phyloP scores from a whole-genome alignment of 768 basidiomycete genomes.

The Filobasidium wieringae region DNA sequence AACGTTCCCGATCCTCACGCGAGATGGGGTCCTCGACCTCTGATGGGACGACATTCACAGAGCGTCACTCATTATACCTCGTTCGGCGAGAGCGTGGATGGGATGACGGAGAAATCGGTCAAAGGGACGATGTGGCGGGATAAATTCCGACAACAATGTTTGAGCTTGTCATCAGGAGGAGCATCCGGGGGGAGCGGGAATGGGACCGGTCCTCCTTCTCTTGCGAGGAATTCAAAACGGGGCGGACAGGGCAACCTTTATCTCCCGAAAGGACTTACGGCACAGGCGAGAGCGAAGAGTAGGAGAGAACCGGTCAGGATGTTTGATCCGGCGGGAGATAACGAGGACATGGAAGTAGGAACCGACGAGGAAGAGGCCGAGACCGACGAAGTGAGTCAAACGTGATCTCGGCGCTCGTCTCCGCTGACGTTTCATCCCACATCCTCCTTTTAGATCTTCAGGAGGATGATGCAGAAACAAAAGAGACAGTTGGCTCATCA shows the following conservation, averaged over 20 bases:
- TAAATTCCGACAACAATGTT: constrained; percentile 7
- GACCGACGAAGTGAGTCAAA: constrained; percentile 11
- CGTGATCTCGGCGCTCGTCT: background rate
- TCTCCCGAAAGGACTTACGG: no score
- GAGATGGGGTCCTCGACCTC: background rate
- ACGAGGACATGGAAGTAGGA: background rate
- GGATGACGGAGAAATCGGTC: constrained; percentile 17
- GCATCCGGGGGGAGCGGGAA: background rate
- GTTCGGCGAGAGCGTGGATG: constrained; percentile 24
- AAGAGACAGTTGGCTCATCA: background rate
- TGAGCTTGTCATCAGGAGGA: background rate
- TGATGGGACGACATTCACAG: background rate
- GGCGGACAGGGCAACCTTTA: no score
- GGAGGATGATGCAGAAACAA: constrained; percentile 10
- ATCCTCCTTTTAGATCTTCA: constrained; percentile 7
- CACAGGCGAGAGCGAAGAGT: background rate
- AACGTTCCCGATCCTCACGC: background rate
- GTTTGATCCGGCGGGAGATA: background rate
- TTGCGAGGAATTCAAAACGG: no score
- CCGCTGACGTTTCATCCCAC: background rate
- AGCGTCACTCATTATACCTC: background rate
- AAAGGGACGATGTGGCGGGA: constrained; percentile 13
- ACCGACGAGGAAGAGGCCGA: constrained; percentile 3
- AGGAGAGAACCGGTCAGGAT: background rate
- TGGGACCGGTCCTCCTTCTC: background rate